phyloP scores from a whole-genome alignment of 768 basidiomycete species.

The Termitomyces sp. region DNA sequence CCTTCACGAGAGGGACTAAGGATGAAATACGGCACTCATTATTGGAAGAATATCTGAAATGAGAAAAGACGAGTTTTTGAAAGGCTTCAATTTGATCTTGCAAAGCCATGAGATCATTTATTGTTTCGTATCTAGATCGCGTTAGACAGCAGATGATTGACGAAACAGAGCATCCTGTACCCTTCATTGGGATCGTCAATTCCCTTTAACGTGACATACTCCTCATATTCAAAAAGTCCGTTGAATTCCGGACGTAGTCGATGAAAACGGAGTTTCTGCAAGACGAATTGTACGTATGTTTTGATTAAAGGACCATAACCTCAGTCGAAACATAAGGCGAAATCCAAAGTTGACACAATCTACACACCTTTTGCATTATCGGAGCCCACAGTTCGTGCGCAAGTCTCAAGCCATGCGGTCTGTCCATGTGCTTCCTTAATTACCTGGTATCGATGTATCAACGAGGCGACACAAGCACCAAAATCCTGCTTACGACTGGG shows the following conservation, averaged over 20 bases:
- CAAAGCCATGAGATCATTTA: slow-evolving; percentile 93
- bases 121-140: slow-evolving; percentile 83
- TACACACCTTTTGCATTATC: slow-evolving; percentile 70
- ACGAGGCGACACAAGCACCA: background rate
- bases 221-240: slow-evolving; percentile 97
- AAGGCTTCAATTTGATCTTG: slow-evolving; percentile 99
- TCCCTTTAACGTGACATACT: slow-evolving; percentile 94
- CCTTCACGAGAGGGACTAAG: slow-evolving; percentile 95
- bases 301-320: slow-evolving; percentile 92
- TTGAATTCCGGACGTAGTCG: slow-evolving; percentile 96
- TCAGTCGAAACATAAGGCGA: slow-evolving; percentile 22
- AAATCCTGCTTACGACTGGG: slow-evolving; percentile 57
- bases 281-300: slow-evolving; percentile 93
- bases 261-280: slow-evolving; percentile 95
- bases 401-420: slow-evolving; percentile 97
- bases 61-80: slow-evolving; percentile 95
- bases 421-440: slow-evolving; percentile 97
- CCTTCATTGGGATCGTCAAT: slow-evolving; percentile 99
- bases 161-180: slow-evolving; percentile 40
- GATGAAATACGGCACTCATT: slow-evolving; percentile 98
- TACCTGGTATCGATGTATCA: slow-evolving; percentile 46
- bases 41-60: slow-evolving; percentile 86
- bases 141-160: slow-evolving; percentile 9
- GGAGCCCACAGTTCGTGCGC: slow-evolving; percentile 79
- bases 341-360: background rate